phyloP scores from a whole-genome alignment of 305 asterid genomes.

The Caryopteris hybrid region DNA sequence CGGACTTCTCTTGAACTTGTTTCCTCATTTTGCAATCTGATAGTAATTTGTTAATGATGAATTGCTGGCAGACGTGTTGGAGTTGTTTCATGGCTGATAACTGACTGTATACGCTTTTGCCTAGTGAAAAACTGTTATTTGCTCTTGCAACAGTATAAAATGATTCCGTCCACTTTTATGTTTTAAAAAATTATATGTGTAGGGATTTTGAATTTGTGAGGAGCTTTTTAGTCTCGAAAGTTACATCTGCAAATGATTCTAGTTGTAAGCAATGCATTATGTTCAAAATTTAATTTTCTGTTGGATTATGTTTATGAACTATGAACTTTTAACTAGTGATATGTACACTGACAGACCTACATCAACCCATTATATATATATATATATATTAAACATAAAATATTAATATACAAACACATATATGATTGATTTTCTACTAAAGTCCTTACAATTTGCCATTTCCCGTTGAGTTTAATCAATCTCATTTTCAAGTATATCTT shows the following conservation, averaged over 20 bases:
- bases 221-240: background rate
- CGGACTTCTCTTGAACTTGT: background rate
- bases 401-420: background rate
- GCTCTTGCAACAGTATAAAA: background rate
- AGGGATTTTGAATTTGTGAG: background rate
- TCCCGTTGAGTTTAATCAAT: background rate
- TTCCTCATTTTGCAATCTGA: background rate
- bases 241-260: background rate
- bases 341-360: too few species aligned
- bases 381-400: background rate
- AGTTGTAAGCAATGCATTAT: background rate
- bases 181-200: background rate
- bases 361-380: too few species aligned
- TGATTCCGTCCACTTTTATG: background rate
- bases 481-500: background rate
- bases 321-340: background rate
- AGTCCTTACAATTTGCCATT: background rate
- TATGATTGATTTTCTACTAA: background rate
- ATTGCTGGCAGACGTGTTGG: background rate
- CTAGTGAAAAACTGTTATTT: background rate
- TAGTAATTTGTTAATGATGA: background rate
- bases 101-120: background rate
- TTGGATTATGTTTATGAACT: background rate
- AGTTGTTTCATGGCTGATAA: background rate
- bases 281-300: background rate